Base-by-base conservation (phyloP, 1,284 basidiomycete species). In the Tremellales sp. region DNA sequence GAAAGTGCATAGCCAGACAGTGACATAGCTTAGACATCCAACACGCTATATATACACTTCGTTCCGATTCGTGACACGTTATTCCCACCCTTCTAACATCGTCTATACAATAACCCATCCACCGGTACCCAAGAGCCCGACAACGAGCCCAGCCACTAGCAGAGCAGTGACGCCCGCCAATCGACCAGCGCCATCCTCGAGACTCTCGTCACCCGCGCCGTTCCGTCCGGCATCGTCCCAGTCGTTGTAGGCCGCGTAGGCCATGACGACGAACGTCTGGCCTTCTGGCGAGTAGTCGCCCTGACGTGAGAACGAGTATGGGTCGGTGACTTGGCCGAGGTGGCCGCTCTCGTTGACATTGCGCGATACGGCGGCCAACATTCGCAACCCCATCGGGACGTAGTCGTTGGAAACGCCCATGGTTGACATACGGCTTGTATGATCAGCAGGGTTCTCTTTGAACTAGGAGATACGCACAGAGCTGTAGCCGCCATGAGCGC, bases 401-500 rank as follows among this genome's bases (percentile, higher is more conserved):
- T 72, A 65, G 43, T 57, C 57, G 49, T 67, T 61, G 21, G 70
- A 72, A 17, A 75, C 54, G 46, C 60, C 57, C 15, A 75, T 51
- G 7, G 68, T 70, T n/a, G 72, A 68, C n/a, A 75, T 56, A 8
- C 75, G 69, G 41, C 62, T 65, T 26, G 13, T 21, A 43, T 22
- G 6, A 15, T 46, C 26, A 39, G 47, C 13, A n/a, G 15, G 15
- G 29, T 15, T 31, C 29, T n/a, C 4, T 36, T 7, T 13, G 33
- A 4, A 36, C 82, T 43, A 84, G 75, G 84, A 80, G 33, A 33
- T 7, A 56, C 60, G 55, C 45, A 64, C 59, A 88, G 89, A 3
- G 87, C 86, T 0, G 85, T 82, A 48, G 83, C 79, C 0, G 89
- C 86, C 46, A 93, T 75, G 29, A 94, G 78, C 0, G 88, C 83